Evolutionary conservation across 192 early-diverging fungal genomes (phyloP).

Genomic region (Podila epicladia): DNA sequence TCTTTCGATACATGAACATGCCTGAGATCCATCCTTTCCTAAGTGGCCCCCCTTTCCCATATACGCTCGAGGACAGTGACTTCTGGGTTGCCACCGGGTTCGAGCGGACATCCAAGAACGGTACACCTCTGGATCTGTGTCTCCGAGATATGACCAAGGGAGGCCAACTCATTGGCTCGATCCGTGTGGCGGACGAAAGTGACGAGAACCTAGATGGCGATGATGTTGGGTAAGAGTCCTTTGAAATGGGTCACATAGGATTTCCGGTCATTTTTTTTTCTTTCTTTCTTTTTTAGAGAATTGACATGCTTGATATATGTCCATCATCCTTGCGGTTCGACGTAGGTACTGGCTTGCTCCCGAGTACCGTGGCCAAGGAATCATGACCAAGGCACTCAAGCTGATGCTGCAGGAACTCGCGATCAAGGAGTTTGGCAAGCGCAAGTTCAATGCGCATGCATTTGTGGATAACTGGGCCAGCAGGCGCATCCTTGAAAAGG

Average conservation of each 20-base stretch:
- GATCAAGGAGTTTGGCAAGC: slow-evolving; percentile 34
- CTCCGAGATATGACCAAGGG: slow-evolving; percentile 31
- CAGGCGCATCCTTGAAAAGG: slow-evolving; percentile 38
- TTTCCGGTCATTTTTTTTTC: not conserved
- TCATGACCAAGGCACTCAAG: slow-evolving; percentile 41
- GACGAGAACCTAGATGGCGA: slow-evolving; percentile 34
- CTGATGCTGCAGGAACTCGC: slow-evolving; percentile 15
- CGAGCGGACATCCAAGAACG: slow-evolving; percentile 17
- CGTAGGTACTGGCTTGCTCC: slow-evolving; percentile 37
- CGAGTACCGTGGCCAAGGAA: slow-evolving; percentile 36
- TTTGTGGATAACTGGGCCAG: slow-evolving; percentile 31
- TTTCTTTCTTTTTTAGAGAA: not conserved
- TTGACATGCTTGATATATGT: not conserved
- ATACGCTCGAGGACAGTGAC: slow-evolving; percentile 27
- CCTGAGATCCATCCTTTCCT: slow-evolving; percentile 14
- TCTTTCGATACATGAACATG: slow-evolving; percentile 23
- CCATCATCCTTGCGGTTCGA: not conserved
- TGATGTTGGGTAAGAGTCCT: slow-evolving; percentile 35
- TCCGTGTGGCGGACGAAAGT: slow-evolving; percentile 6
- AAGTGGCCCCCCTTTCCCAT: slow-evolving; percentile 27
- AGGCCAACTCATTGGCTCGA: slow-evolving; percentile 19
- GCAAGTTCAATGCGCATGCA: slow-evolving; percentile 27
- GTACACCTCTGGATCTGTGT: slow-evolving; percentile 10
- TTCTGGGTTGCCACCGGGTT: slow-evolving; percentile 12
- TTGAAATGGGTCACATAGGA: not conserved